These are phyloP conservation scores for Asparagopsis taxiformis DNA, from an alignment of 31 red algal species.

Conservation along the genomic window DNA sequence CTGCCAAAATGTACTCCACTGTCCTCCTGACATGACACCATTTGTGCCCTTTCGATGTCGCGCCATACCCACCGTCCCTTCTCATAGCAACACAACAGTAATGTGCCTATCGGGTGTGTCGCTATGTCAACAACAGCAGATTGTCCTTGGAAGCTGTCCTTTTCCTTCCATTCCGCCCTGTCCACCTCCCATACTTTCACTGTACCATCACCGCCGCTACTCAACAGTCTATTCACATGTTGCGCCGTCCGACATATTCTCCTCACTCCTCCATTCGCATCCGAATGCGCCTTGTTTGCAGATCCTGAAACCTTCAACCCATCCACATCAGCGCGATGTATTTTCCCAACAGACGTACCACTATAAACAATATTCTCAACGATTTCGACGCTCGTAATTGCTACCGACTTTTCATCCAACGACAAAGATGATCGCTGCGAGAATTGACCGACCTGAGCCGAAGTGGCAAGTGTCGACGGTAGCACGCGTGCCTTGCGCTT, in stretches of 20 bases:
- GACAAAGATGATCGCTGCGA: not conserved
- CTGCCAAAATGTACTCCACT: not conserved
- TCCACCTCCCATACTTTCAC: slow-evolving; percentile 48
- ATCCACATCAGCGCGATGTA: slow-evolving; percentile 10
- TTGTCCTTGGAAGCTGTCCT: not conserved
- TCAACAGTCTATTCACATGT: slow-evolving; percentile 6
- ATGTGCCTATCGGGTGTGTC: slow-evolving; percentile 12
- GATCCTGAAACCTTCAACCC: too few species aligned
- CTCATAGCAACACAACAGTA: slow-evolving; percentile 12
- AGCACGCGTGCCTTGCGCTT: slow-evolving; percentile 16
- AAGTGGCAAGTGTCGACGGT: not conserved
- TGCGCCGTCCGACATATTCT: too few species aligned
- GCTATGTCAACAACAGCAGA: slow-evolving; percentile 14
- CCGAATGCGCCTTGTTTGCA: slow-evolving; percentile 1
- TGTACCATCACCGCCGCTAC: slow-evolving; percentile 24
- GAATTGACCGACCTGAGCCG: not conserved
- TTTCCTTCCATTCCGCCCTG: slow-evolving; percentile 22
- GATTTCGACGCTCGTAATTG: too few species aligned
- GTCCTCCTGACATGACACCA: slow-evolving; percentile 27
- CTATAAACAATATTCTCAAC: too few species aligned
- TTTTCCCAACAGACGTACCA: too few species aligned
- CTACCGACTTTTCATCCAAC: not conserved
- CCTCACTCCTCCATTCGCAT: slow-evolving; percentile 6
- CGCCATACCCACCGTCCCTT: slow-evolving; percentile 38
- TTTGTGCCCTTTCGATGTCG: slow-evolving; percentile 16